phyloP scores from a whole-genome alignment of 352 stramenopile genomes.

The Globisporangium canariense region DNA sequence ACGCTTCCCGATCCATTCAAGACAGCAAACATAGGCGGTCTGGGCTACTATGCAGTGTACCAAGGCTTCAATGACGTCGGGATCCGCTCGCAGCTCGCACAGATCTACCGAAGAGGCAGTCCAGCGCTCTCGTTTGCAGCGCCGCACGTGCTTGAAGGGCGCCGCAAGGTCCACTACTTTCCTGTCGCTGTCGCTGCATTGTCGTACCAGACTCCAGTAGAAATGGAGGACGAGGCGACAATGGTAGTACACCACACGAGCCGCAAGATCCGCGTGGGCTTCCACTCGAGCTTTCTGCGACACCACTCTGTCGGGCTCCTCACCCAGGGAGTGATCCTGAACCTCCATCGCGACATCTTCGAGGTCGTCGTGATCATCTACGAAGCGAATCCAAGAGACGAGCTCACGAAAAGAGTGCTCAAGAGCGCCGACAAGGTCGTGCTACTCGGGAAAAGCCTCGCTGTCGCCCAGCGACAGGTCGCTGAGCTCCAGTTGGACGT shows the following conservation, averaged over 20 bases:
- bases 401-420: slow-evolving; percentile 17
- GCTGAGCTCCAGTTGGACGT: slow-evolving; percentile 45
- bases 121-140: slow-evolving; percentile 26
- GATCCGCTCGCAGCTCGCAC: slow-evolving; percentile 34
- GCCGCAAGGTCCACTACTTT: slow-evolving; percentile 10
- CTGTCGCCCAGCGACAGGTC: slow-evolving; percentile 25
- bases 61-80: slow-evolving; percentile 40
- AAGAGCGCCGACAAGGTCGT: slow-evolving; percentile 8
- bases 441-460: slow-evolving; percentile 21
- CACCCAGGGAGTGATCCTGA: slow-evolving; percentile 36
- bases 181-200: background rate
- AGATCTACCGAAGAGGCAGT: slow-evolving; percentile 33
- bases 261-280: slow-evolving; percentile 32
- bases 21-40: slow-evolving; percentile 28
- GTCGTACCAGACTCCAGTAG: background rate
- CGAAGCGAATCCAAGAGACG: slow-evolving; percentile 15
- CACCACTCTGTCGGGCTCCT: slow-evolving; percentile 59
- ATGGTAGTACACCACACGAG: background rate
- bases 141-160: slow-evolving; percentile 21
- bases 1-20: slow-evolving; percentile 20
- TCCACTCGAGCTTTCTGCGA: slow-evolving; percentile 47
- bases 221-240: no score
- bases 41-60: slow-evolving; percentile 70
- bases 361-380: slow-evolving; percentile 29
- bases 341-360: slow-evolving; percentile 21